Percentiles rank a stretch among this genome's conserved stretches.
These are phyloP conservation scores for Cyclotella kingstonii DNA, from an alignment of 108 stramenopile genomes.

Conservation along the genomic window DNA sequence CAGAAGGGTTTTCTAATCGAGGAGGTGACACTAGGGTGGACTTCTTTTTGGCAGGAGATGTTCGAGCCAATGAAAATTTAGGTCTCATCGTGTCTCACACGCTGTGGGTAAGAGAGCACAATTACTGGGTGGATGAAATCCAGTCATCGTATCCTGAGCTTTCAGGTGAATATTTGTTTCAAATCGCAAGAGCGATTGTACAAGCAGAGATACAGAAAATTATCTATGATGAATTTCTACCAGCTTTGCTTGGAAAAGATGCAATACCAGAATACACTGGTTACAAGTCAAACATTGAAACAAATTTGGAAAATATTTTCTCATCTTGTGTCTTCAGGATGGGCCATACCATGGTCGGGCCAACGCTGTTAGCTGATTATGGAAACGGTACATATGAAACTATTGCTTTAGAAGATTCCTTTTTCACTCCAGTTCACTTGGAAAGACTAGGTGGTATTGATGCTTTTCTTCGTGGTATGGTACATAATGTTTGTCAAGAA, in stretches of 20 bases:
- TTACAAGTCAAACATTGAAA: slow-evolving; percentile 17
- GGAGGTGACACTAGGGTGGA: slow-evolving; percentile 20
- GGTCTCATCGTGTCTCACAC: slow-evolving; percentile 22
- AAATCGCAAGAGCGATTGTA: slow-evolving; percentile 24
- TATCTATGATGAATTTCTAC: slow-evolving; percentile 37
- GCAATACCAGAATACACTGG: slow-evolving; percentile 36
- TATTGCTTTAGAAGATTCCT: slow-evolving; percentile 6
- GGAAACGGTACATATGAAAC: slow-evolving; percentile 4
- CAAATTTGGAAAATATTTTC: slow-evolving; percentile 36
- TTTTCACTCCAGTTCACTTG: slow-evolving; percentile 16
- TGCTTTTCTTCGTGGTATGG: slow-evolving; percentile 28
- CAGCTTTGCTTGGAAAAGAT: slow-evolving; percentile 35
- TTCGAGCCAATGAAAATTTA: slow-evolving; percentile 46
- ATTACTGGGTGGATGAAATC: slow-evolving; percentile 29
- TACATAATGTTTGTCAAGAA: slow-evolving; percentile 19
- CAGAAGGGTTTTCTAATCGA: slow-evolving; percentile 16
- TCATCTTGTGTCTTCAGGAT: slow-evolving; percentile 30
- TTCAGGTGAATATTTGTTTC: slow-evolving; percentile 25
- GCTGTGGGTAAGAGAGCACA: slow-evolving; percentile 45
- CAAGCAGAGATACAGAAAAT: slow-evolving; percentile 42
- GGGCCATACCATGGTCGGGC: slow-evolving; percentile 45
- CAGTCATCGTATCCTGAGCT: not conserved
- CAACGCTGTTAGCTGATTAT: slow-evolving; percentile 7
- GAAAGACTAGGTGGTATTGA: slow-evolving; percentile 14
- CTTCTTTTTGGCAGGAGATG: slow-evolving; percentile 43